Evolutionary conservation across 2,329 filamentous ascomycete species (phyloP), one percentile per base, ranked within the genome.

Genomic region (Periglandula ipomoeae): DNA sequence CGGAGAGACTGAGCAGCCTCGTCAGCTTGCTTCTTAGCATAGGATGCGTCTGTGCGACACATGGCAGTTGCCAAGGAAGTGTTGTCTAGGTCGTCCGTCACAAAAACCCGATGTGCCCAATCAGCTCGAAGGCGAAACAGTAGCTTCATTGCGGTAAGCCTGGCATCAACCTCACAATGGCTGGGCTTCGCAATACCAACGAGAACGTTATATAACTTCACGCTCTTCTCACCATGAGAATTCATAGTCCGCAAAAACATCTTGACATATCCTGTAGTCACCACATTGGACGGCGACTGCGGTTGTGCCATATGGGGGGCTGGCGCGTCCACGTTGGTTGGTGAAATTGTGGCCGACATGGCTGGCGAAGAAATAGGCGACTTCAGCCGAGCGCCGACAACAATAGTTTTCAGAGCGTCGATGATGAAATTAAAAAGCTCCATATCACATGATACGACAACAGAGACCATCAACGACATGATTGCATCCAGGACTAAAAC

Each of bases 71-170:
- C 87, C 22, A 95, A 71, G 47, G 80, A 81, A 54, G 84, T 80
- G 24, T 82, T 85, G 61, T 95, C 88, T 2, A 84, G 80, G 26
- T 80, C 77, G 30, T 78, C 68, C 7, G 81, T 81, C 47, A 95
- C 71, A 50, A 85, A 88, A 4, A 96, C 76, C 40, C 83, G 78
- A 55, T 90, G 81, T 9, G 85, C 81, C 62, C 85, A 88, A 65
- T 95, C 89, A 20, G 89, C 88, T 50, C 90, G 80, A 26, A 96
- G 70, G 39, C 90, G 81, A 61, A 94, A 91, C 2, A 96, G 70
- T 39, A 91, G 68, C 58, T 87, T 89, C 72, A 90, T 79, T 2
- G 84, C 82, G 11, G 82, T 83, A 23, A 93, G 69, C 6, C 87
- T 82, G 46, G 85, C 82, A 64, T 87, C 82, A 6, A 76, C 70